phyloP scores from a whole-genome alignment of 1,284 basidiomycete genomes.

The Malassezia dermatis region DNA sequence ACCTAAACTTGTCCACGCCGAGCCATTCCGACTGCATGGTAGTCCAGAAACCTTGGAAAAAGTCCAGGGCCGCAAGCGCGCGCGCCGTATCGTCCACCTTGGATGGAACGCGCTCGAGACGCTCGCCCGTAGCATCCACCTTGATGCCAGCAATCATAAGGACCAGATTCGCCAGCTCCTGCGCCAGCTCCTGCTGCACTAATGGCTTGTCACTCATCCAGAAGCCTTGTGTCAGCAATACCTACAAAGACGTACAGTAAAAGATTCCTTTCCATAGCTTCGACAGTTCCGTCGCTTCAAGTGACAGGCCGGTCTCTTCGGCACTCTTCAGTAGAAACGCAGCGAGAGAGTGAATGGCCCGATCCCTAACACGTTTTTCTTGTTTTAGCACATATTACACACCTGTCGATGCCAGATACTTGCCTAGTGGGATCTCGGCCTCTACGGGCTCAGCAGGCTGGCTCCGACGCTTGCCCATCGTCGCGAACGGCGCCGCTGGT shows the following conservation, averaged over 20 bases:
- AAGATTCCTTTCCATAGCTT: constrained; percentile 97
- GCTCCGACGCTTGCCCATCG: constrained; percentile 12
- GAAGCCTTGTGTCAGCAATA: constrained; percentile 51
- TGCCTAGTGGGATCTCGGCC: constrained; percentile 30
- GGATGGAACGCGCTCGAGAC: not conserved
- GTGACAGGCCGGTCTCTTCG: constrained; percentile 26
- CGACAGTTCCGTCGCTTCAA: constrained; percentile 66
- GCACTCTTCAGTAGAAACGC: constrained; percentile 52
- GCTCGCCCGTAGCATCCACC: not conserved
- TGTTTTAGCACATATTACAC: not conserved
- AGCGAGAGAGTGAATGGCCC: constrained; percentile 67
- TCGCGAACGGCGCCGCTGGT: not conserved
- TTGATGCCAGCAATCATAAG: constrained; percentile 17
- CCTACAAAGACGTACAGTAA: constrained; percentile 57
- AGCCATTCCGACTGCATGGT: constrained; percentile 54
- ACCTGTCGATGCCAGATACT: constrained; percentile 31
- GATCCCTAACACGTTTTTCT: constrained; percentile 63
- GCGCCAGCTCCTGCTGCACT: constrained; percentile 81
- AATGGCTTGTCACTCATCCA: constrained; percentile 99
- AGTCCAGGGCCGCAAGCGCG: constrained; percentile 15
- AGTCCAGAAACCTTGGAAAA: constrained; percentile 19
- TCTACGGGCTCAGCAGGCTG: constrained; percentile 4
- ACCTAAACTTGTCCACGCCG: constrained; percentile 18
- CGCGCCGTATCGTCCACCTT: not conserved
- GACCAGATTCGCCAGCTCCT: constrained; percentile 66